Evolutionary conservation across 2,329 filamentous ascomycete species (phyloP).

Genomic region (Aspergillus ochraceoroseus): DNA sequence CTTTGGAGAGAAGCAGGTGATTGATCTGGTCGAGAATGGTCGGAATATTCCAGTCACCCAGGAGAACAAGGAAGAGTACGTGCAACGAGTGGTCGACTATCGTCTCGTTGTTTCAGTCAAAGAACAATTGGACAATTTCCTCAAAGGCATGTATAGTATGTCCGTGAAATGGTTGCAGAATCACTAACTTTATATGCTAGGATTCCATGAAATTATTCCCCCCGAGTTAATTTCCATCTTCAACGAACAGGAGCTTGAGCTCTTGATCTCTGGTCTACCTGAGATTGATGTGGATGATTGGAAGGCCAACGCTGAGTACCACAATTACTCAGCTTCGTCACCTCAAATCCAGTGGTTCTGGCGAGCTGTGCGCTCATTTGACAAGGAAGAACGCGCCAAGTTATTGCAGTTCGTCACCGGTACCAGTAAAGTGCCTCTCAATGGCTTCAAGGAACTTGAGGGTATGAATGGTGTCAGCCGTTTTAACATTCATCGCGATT

Average conservation of each 20-base stretch:
- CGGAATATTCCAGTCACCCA: slow-evolving; percentile 91
- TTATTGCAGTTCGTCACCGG: slow-evolving; percentile 96
- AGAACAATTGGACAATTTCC: slow-evolving; percentile 88
- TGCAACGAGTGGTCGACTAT: slow-evolving; percentile 89
- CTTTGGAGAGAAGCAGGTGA: slow-evolving; percentile 81
- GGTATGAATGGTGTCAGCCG: slow-evolving; percentile 98
- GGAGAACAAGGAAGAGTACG: slow-evolving; percentile 98
- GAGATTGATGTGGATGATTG: slow-evolving; percentile 98
- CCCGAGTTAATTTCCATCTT: slow-evolving; percentile 93
- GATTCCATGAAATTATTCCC: slow-evolving; percentile 97
- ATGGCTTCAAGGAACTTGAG: slow-evolving; percentile 97
- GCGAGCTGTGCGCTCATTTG: slow-evolving; percentile 93
- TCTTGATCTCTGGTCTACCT: slow-evolving; percentile 91
- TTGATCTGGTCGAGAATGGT: slow-evolving; percentile 82
- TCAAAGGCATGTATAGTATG: slow-evolving; percentile 58
- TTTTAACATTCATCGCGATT: slow-evolving; percentile 98
- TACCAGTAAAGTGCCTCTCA: slow-evolving; percentile 95
- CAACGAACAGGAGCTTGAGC: slow-evolving; percentile 94
- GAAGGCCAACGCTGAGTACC: slow-evolving; percentile 98
- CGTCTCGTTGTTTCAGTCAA: slow-evolving; percentile 86
- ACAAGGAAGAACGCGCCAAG: slow-evolving; percentile 98
- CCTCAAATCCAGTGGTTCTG: slow-evolving; percentile 99
- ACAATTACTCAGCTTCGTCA: slow-evolving; percentile 91
- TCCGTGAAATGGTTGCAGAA: slow-evolving; percentile 26
- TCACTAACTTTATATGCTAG: slow-evolving; percentile 40